Conservation (phyloP, 1,284 basidiomycete genomes). For the Prillingera fragicola region DNA sequence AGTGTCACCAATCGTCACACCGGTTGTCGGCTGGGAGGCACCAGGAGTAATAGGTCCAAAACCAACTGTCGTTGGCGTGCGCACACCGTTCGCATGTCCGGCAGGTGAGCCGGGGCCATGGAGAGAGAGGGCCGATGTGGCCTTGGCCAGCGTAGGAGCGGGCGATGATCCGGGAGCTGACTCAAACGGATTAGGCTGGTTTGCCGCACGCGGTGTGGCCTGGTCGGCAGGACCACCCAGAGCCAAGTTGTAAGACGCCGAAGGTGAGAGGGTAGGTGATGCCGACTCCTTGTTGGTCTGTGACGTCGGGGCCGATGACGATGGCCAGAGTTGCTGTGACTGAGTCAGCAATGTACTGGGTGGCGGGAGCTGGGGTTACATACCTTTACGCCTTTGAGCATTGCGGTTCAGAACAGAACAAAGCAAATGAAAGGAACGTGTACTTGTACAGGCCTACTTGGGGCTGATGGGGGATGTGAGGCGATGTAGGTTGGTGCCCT, state of each 20-base stretch:
- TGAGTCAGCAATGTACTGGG: constrained; percentile 7
- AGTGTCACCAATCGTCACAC: constrained; percentile 43
- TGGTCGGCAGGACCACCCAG: constrained; percentile 56
- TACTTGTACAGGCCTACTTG: too few species aligned
- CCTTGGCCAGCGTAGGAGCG: constrained; percentile 40
- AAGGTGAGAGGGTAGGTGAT: constrained; percentile 32
- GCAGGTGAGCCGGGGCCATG: constrained; percentile 38
- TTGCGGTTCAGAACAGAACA: too few species aligned
- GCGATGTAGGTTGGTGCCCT: too few species aligned
- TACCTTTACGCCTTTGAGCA: constrained; percentile 48
- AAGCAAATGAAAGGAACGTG: too few species aligned
- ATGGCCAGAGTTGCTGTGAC: constrained; percentile 41
- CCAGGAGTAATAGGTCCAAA: constrained; percentile 43
- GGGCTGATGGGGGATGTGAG: too few species aligned
- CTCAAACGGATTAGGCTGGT: constrained; percentile 67
- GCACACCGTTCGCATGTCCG: constrained; percentile 31
- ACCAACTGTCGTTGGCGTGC: constrained; percentile 42
- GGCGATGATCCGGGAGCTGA: constrained; percentile 19
- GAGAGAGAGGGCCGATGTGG: constrained; percentile 37
- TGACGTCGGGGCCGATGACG: constrained; percentile 19
- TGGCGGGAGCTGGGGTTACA: constrained; percentile 7
- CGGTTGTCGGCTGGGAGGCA: constrained; percentile 41
- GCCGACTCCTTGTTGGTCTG: constrained; percentile 14
- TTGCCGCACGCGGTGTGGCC: constrained; percentile 62
- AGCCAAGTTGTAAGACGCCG: constrained; percentile 32